Evolutionary conservation across 2,329 filamentous ascomycete species (phyloP).

Genomic region (Berkeleyomyces rouxiae): DNA sequence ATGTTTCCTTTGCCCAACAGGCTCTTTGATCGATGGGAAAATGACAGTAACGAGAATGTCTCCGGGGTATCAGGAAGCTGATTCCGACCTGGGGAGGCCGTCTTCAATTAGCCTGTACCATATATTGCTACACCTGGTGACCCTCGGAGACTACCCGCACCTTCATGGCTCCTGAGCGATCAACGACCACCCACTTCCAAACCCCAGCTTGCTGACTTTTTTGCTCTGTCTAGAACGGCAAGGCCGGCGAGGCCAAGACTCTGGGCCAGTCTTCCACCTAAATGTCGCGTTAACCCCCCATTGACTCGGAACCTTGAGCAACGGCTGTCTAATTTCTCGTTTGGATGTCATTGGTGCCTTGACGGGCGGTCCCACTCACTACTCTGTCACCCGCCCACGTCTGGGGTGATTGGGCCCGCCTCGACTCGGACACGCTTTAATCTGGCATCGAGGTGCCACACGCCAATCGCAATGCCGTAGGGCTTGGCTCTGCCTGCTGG

Average conservation of each 20-base stretch:
- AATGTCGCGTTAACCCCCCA: neutral
- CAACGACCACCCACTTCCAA: neutral
- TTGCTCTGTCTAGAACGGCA: constrained; percentile 51
- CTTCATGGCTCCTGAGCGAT: too few relatives aligned
- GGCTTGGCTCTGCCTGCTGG: neutral
- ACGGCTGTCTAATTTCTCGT: neutral
- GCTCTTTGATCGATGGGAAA: neutral
- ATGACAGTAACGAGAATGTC: neutral
- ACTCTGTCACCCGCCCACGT: neutral
- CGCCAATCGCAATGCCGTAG: neutral
- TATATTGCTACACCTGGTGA: too few relatives aligned
- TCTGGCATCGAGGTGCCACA: neutral
- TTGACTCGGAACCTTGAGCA: neutral
- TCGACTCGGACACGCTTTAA: neutral
- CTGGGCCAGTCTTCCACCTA: constrained; percentile 31
- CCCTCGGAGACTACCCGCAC: too few relatives aligned
- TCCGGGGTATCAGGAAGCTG: constrained; percentile 20
- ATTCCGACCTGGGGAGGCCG: neutral
- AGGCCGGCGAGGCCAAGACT: constrained; percentile 65
- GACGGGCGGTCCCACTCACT: neutral
- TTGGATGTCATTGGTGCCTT: neutral
- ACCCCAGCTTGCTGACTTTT: constrained; percentile 15
- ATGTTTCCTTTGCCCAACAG: neutral
- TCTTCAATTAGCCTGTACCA: too few relatives aligned
- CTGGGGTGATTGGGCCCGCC: neutral